Conservation (phyloP, 2,329 filamentous ascomycete genomes). For the Metarhizium guizhouense region DNA sequence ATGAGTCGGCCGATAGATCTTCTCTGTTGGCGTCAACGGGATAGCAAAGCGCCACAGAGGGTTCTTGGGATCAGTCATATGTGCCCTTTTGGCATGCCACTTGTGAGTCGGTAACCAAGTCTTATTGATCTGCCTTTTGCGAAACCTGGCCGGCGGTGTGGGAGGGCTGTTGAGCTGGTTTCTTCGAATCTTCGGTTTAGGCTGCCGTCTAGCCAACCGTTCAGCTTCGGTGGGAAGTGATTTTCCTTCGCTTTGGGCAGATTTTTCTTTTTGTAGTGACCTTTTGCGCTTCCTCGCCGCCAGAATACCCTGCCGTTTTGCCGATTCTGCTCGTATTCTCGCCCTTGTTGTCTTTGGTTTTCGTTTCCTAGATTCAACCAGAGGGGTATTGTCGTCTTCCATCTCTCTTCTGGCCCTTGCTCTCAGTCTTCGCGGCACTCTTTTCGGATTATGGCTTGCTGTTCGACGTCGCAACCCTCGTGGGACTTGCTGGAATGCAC, state of each 20-base stretch:
- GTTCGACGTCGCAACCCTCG: constrained; percentile 76
- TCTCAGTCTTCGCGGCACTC: constrained; percentile 71
- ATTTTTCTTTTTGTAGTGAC: constrained; percentile 22
- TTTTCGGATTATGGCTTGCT: constrained; percentile 90
- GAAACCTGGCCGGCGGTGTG: constrained; percentile 56
- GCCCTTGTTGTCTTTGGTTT: constrained; percentile 50
- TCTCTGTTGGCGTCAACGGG: constrained; percentile 77
- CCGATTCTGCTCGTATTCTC: constrained; percentile 65
- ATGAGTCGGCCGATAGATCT: constrained; percentile 82
- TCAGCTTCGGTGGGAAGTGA: constrained; percentile 5
- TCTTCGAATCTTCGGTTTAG: constrained; percentile 59
- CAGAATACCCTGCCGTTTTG: constrained; percentile 58
- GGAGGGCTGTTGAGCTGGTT: constrained; percentile 56
- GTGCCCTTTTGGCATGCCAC: constrained; percentile 87
- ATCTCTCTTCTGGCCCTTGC: constrained; percentile 64
- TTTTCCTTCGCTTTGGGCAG: constrained; percentile 9
- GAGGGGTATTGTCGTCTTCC: constrained; percentile 83
- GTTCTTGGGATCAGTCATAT: constrained; percentile 70
- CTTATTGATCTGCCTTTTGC: constrained; percentile 79
- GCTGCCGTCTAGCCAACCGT: constrained; percentile 16
- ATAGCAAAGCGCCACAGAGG: constrained; percentile 88
- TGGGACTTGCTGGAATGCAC: constrained; percentile 88
- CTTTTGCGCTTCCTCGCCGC: constrained; percentile 45
- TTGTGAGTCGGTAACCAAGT: constrained; percentile 92
- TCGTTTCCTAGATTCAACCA: constrained; percentile 55